Percentiles rank a stretch among this genome's conserved stretches.
Conservation (phyloP, 2,329 filamentous ascomycete species). For the Colletotrichum ledebouriae region DNA sequence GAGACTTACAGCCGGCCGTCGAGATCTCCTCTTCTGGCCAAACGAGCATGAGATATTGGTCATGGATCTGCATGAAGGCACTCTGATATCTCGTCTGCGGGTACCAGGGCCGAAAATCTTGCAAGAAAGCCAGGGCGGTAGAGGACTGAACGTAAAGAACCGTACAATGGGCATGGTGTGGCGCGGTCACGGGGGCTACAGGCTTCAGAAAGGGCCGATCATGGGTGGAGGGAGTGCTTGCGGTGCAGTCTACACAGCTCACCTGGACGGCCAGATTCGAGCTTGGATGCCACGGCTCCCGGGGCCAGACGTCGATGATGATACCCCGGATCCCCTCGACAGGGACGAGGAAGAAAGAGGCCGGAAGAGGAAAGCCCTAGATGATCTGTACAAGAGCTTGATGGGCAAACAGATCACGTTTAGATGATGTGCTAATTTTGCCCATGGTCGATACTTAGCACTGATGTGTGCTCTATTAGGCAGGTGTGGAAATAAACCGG, state of each 20-base stretch:
- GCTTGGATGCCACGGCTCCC: slow-evolving; percentile 77
- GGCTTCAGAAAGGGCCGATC: slow-evolving; percentile 69
- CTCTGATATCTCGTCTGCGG: slow-evolving; percentile 77
- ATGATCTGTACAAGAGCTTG: slow-evolving; percentile 83
- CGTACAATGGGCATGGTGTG: slow-evolving; percentile 83
- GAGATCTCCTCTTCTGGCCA: slow-evolving; percentile 82
- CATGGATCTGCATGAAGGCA: slow-evolving; percentile 84
- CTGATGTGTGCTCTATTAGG: too few relatives aligned
- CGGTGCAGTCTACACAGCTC: slow-evolving; percentile 80
- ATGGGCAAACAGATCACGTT: slow-evolving; percentile 80
- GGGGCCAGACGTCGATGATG: slow-evolving; percentile 64
- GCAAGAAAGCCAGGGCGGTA: slow-evolving; percentile 60
- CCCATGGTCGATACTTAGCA: not conserved
- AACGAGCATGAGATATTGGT: slow-evolving; percentile 85
- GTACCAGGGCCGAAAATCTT: slow-evolving; percentile 69
- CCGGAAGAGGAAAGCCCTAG: slow-evolving; percentile 81
- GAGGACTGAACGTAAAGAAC: slow-evolving; percentile 71
- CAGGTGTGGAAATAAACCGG: not conserved
- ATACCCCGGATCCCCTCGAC: slow-evolving; percentile 55
- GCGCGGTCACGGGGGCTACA: slow-evolving; percentile 73
- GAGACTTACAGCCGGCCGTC: slow-evolving; percentile 65
- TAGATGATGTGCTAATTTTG: slow-evolving; percentile 40
- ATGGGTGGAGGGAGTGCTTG: slow-evolving; percentile 67
- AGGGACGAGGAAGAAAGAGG: slow-evolving; percentile 61
- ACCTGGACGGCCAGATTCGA: slow-evolving; percentile 86